phyloP scores from a whole-genome alignment of 768 basidiomycete genomes.

The Collybia mongolica region DNA sequence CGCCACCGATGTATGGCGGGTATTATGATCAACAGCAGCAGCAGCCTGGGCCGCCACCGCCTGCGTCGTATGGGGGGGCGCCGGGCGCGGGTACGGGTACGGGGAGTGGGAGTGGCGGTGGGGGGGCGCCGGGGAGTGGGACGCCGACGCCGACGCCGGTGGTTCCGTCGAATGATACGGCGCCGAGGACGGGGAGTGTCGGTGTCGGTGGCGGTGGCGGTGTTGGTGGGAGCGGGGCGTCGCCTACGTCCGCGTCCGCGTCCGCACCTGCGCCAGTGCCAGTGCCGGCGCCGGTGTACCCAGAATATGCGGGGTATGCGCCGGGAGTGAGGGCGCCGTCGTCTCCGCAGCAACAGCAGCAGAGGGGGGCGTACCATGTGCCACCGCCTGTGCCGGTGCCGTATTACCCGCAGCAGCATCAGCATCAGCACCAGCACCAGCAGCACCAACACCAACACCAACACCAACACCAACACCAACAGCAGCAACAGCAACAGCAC shows the following conservation, averaged over 20 bases:
- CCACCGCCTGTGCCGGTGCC: constrained; percentile 11
- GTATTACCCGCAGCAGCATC: not conserved
- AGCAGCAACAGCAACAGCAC: constrained; percentile 6
- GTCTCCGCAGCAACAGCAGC: constrained; percentile 17
- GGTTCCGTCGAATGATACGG: not conserved
- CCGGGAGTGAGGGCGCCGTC: too few relatives aligned
- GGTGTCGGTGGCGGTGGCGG: not conserved
- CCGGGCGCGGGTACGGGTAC: too few relatives aligned
- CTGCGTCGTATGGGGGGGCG: not conserved
- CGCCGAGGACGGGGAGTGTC: not conserved
- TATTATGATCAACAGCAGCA: not conserved
- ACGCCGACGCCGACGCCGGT: not conserved
- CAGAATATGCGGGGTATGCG: not conserved
- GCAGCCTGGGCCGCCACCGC: not conserved
- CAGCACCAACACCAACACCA: constrained; percentile 10
- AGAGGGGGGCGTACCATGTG: constrained; percentile 14
- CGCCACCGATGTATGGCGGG: not conserved
- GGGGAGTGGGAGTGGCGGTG: not conserved
- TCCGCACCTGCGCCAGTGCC: not conserved
- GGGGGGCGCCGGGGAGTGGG: not conserved
- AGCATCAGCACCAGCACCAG: not conserved
- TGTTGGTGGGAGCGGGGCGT: not conserved
- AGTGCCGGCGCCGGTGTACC: too few relatives aligned
- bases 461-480: constrained; percentile 1
- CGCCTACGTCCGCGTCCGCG: not conserved